Conservation (phyloP, 176 grass and related monocot genomes). For the Zizania latifolia region DNA sequence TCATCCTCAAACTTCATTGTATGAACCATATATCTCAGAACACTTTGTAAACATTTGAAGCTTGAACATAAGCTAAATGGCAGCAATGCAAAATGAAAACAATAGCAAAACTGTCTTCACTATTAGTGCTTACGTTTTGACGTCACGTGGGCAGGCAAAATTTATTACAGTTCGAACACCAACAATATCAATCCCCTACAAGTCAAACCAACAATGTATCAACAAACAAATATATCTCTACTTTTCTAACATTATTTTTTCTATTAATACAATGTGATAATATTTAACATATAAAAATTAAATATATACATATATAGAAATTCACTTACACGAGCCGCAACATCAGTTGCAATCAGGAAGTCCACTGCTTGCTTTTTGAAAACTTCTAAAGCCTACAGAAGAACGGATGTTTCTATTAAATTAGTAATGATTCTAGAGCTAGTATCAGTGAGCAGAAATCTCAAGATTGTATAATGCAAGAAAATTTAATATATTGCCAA, state of each 20-base stretch:
- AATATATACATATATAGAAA: background rate
- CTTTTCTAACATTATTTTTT: background rate
- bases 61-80: background rate
- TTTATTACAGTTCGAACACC: slow-evolving; percentile 93
- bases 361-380: slow-evolving; percentile 93
- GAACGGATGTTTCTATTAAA: background rate
- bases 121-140: slow-evolving; percentile 56
- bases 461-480: background rate
- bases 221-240: background rate
- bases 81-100: background rate
- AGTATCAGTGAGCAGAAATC: background rate
- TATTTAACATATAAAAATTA: background rate
- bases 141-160: slow-evolving; percentile 89
- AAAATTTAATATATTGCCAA: background rate
- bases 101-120: background rate
- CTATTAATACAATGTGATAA: background rate
- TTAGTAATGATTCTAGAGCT: background rate
- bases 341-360: slow-evolving; percentile 92
- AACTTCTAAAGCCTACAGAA: slow-evolving; percentile 74
- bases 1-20: too few relatives aligned
- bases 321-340: slow-evolving; percentile 93
- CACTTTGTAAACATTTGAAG: background rate
- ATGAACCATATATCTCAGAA: too few relatives aligned
- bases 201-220: slow-evolving; percentile 14
- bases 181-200: slow-evolving; percentile 93